These are phyloP conservation scores for Raphidocelis subcapitata DNA, from an alignment of 139 green algal genomes.

Conservation along the genomic window DNA sequence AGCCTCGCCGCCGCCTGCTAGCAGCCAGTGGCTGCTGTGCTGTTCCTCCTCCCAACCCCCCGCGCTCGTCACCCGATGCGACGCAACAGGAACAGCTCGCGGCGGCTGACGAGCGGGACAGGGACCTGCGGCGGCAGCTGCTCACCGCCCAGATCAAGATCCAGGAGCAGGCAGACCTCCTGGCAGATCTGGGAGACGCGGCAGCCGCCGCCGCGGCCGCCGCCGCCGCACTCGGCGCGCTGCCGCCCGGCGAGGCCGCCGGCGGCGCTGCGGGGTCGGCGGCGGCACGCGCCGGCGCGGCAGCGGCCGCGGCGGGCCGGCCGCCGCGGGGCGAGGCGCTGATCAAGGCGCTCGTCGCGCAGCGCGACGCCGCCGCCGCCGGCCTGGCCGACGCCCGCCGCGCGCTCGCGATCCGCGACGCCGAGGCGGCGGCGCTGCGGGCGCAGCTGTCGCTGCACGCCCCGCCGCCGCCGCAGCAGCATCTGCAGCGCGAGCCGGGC, in stretches of 20 bases:
- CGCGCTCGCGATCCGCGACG: constrained; percentile 6
- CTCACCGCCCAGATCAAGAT: constrained; percentile 35
- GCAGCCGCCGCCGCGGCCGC: neutral
- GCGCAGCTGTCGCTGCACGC: neutral
- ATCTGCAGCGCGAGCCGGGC: neutral
- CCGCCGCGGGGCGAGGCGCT: neutral
- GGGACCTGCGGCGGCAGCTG: constrained; percentile 43
- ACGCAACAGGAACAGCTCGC: constrained; percentile 59
- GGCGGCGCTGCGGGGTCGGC: neutral
- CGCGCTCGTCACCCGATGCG: no score
- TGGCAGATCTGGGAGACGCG: neutral
- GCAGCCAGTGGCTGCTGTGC: no score
- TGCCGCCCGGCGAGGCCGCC: neutral
- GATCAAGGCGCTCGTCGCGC: constrained; percentile 7
- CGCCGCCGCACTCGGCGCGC: neutral
- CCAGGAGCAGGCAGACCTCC: constrained; percentile 21
- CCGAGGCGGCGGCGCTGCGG: neutral
- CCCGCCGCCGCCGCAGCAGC: neutral
- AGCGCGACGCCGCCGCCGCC: constrained; percentile 29
- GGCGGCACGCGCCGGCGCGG: neutral
- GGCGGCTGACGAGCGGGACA: constrained; percentile 34
- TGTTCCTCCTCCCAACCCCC: no score
- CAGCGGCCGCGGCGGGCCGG: neutral
- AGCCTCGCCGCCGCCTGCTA: no score
- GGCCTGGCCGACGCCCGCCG: constrained; percentile 15